Percentiles rank a stretch among this genome's conserved stretches.
Evolutionary conservation across 1,139 yeast genomes (phyloP).

Genomic region (Magnusiomyces sp.): DNA sequence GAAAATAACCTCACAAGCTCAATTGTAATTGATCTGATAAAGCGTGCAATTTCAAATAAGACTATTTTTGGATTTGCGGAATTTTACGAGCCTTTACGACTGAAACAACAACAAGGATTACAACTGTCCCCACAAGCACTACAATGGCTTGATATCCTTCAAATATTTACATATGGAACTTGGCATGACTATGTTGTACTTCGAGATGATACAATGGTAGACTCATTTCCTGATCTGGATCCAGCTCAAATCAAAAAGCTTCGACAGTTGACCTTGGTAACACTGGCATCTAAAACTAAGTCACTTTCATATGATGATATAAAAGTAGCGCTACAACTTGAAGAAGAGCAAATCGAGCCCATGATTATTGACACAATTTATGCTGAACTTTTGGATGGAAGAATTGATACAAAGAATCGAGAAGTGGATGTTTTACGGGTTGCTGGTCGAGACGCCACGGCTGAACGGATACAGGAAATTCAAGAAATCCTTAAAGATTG

Average conservation of each 20-base stretch:
- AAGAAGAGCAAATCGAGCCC: constrained; percentile 19
- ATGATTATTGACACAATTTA: constrained; percentile 23
- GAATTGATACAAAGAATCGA: constrained; percentile 20
- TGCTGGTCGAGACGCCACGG: constrained; percentile 20
- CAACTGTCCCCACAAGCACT: constrained; percentile 3
- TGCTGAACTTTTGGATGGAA: constrained; percentile 21
- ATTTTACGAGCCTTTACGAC: constrained; percentile 17
- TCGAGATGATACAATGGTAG: constrained; percentile 3
- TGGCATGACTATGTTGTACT: constrained; percentile 17
- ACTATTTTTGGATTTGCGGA: constrained; percentile 20
- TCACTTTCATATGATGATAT: constrained; percentile 15
- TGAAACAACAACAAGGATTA: constrained; percentile 5
- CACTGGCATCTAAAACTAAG: constrained; percentile 15
- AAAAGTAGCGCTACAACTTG: constrained; percentile 15
- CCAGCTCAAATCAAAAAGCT: constrained; percentile 17
- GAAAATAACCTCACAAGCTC: constrained; percentile 12
- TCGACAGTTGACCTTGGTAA: constrained; percentile 19
- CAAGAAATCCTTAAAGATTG: constrained; percentile 8
- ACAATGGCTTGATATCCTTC: constrained; percentile 16
- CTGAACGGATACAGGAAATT: constrained; percentile 16
- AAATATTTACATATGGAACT: constrained; percentile 19
- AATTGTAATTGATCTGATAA: constrained; percentile 16
- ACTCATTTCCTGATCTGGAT: constrained; percentile 13
- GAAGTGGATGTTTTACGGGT: constrained; percentile 19
- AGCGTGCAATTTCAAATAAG: constrained; percentile 16